Evolutionary conservation across 495 filamentous ascomycete genomes (phyloP), one percentile per base, ranked within the genome.

Genomic region (Xylaria grammica): DNA sequence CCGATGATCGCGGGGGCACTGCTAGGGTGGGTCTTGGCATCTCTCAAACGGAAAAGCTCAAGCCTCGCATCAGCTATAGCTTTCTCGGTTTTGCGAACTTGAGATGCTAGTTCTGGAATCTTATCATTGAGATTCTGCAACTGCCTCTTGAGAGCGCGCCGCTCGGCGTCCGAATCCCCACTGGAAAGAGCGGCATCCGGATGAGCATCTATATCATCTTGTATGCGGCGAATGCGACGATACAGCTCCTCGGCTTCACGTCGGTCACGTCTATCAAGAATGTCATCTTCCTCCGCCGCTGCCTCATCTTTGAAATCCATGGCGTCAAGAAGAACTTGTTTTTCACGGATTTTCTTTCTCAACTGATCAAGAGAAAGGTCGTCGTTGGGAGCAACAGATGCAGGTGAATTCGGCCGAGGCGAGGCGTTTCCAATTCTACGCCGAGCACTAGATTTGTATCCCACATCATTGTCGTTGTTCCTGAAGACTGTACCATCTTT

Each of bases 401-500:
- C 81, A 20, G 92, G 90, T 2, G 92, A 94, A 27, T 85, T 83
- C 4, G 91, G 84, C 13, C 85, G 85, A 49, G 94, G 93, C 1
- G 93, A 96, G 26, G 84, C 85, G 51, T 85, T 89, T n/a, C 86
- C 89, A 30, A 92, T 86, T 57, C 96, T 87, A 55, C 92, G 92
- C 64, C 96, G 90, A 55, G 96, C 96, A 74, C 94, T 97, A 8
- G 95, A 98, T 60, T 88, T 90, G 65, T 99, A 99, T 2, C 93
- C 93, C 55, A 93, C 84, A 52, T 89, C 88, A 67, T 93, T 90
- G 66, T 97, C 93, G 66, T 98, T 95, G 71, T 98, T 97, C 73
- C 94, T 94, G 78, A 94, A 99, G 48, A 97, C 88, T 1, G 96
- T 99, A 17, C 91, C 96, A 77, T 99, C 96, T 74, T 98, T 97